Conservation (phyloP, 2,329 filamentous ascomycete genomes). For the Aspergillus thermomutatus region DNA sequence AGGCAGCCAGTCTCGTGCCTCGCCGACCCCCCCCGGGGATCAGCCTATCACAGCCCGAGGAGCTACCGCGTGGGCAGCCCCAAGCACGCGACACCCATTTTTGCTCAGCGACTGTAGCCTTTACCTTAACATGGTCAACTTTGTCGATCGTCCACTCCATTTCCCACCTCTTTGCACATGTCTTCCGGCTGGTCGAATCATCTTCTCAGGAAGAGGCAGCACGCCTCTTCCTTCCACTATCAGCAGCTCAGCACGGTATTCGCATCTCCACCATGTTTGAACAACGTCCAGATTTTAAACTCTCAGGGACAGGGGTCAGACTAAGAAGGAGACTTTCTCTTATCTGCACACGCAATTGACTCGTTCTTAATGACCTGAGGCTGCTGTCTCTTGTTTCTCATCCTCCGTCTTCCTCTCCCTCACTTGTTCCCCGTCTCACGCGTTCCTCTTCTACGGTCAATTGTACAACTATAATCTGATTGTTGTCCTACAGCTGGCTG, state of each 20-base stretch:
- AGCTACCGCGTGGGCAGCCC: conserved; percentile 27
- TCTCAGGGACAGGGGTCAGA: not conserved
- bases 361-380: not conserved
- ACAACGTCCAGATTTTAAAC: not conserved
- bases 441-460: not conserved
- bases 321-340: not conserved
- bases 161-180: conserved; percentile 2
- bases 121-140: conserved; percentile 6
- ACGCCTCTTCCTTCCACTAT: conserved; percentile 8
- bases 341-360: not conserved
- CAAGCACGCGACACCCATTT: conserved; percentile 36
- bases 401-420: not conserved
- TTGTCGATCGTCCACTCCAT: conserved; percentile 11
- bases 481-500: conserved; percentile 4
- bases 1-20: conserved; percentile 24
- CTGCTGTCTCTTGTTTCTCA: not conserved
- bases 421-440: not conserved
- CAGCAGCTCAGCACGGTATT: not conserved
- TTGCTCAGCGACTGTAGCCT: conserved; percentile 5
- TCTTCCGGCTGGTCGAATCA: not conserved
- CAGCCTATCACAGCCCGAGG: conserved; percentile 24
- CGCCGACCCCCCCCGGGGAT: conserved; percentile 11
- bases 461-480: conserved; percentile 9
- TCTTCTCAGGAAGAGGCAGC: not conserved
- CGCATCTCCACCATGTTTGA: conserved; percentile 11